Conservation (phyloP, 306 rosid species). For the Sicyos baderoa region DNA sequence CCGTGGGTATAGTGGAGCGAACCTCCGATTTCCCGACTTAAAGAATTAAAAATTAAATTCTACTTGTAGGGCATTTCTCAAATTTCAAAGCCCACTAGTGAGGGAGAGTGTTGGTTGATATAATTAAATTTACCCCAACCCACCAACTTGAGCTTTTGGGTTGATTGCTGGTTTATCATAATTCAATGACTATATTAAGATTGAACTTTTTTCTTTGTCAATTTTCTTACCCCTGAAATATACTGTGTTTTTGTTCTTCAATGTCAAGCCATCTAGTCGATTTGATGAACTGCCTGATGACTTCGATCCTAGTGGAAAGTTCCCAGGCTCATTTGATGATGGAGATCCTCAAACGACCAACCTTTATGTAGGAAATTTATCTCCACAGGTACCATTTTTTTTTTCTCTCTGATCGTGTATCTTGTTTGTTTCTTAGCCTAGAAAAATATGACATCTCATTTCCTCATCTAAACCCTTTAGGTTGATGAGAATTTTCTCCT, state of each 20-base stretch:
- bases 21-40: too few relatives aligned
- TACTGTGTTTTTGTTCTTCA: background rate
- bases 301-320: slow-evolving; percentile 91
- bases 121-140: too few relatives aligned
- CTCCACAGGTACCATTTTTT: slow-evolving; percentile 59
- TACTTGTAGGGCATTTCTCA: too few relatives aligned
- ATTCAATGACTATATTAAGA: background rate
- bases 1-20: too few relatives aligned
- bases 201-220: background rate
- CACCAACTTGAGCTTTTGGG: too few relatives aligned
- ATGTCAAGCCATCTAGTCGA: slow-evolving; percentile 57
- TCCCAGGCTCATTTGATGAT: slow-evolving; percentile 97
- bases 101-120: too few relatives aligned
- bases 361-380: slow-evolving; percentile 96
- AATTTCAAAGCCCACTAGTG: too few relatives aligned
- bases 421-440: background rate
- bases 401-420: slow-evolving; percentile 1
- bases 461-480: slow-evolving; percentile 34
- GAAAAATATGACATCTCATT: slow-evolving; percentile 24
- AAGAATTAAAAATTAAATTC: too few relatives aligned
- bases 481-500: slow-evolving; percentile 97
- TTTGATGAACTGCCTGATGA: slow-evolving; percentile 97
- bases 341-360: slow-evolving; percentile 99
- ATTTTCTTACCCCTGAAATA: background rate
- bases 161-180: too few relatives aligned